Conservation (phyloP, 2,329 filamentous ascomycete genomes). For the Penicillium sp. region DNA sequence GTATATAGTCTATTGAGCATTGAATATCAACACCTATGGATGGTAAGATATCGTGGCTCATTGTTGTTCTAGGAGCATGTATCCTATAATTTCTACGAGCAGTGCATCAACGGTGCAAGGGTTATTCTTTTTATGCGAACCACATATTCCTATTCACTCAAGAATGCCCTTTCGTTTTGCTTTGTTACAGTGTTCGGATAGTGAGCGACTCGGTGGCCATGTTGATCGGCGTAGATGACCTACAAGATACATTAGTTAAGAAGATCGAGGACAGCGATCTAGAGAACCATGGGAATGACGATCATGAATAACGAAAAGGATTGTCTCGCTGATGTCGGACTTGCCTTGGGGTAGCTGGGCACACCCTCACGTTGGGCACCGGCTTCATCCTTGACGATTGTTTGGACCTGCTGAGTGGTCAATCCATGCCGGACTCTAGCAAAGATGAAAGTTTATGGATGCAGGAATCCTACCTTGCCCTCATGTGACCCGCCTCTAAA, state of each 20-base stretch:
- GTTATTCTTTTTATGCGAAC: neutral
- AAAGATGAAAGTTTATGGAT: neutral
- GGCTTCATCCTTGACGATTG: slow-evolving; percentile 19
- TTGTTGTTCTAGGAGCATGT: neutral
- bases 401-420: slow-evolving; percentile 14
- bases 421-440: neutral
- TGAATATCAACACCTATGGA: neutral
- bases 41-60: neutral
- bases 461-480: slow-evolving; percentile 15
- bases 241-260: neutral
- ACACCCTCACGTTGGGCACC: slow-evolving; percentile 19
- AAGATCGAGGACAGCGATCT: neutral
- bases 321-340: neutral
- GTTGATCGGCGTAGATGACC: slow-evolving; percentile 24
- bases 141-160: neutral
- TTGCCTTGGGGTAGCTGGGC: slow-evolving; percentile 20
- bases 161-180: neutral
- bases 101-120: neutral
- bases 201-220: slow-evolving; percentile 23
- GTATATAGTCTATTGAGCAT: neutral
- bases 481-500: slow-evolving; percentile 20
- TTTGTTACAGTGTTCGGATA: slow-evolving; percentile 20
- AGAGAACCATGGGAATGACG: neutral
- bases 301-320: neutral
- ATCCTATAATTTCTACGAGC: neutral